These are phyloP conservation scores for Pseudogymnoascus sp. DNA, from an alignment of 2,329 filamentous ascomycete species.

Conservation along the genomic window DNA sequence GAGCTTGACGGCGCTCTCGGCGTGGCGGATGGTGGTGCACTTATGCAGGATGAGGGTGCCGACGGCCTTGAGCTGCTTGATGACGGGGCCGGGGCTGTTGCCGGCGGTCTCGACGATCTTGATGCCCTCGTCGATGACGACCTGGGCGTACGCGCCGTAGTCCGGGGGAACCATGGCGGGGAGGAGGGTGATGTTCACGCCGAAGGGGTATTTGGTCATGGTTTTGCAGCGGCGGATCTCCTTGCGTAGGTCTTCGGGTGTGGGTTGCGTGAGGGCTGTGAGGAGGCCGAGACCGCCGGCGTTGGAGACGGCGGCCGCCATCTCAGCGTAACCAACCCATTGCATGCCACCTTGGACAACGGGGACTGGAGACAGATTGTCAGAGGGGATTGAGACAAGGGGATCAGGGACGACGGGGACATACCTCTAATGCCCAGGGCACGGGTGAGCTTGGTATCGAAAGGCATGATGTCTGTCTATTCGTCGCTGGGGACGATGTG, in stretches of 20 bases:
- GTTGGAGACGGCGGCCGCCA: constrained; percentile 69
- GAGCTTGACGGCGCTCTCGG: constrained; percentile 82
- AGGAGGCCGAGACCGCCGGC: constrained; percentile 78
- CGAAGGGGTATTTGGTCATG: constrained; percentile 76
- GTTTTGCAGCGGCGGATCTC: constrained; percentile 83
- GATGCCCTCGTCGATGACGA: constrained; percentile 88
- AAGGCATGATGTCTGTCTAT: constrained; percentile 42
- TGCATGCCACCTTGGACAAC: constrained; percentile 84
- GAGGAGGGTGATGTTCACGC: constrained; percentile 89
- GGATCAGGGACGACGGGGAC: not conserved
- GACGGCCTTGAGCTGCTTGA: constrained; percentile 76
- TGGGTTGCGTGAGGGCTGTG: constrained; percentile 85
- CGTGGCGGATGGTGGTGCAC: constrained; percentile 93
- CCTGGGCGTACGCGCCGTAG: constrained; percentile 85
- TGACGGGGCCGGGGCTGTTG: constrained; percentile 84
- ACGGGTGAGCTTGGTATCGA: constrained; percentile 32
- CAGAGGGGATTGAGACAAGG: constrained; percentile 6
- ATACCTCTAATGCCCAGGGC: constrained; percentile 35
- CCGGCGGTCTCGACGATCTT: constrained; percentile 88
- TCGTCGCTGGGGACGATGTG: constrained; percentile 38
- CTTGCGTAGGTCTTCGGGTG: constrained; percentile 81
- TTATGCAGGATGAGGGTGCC: constrained; percentile 84
- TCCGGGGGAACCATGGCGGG: constrained; percentile 84
- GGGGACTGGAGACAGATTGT: constrained; percentile 49
- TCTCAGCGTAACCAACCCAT: constrained; percentile 74